phyloP scores from a whole-genome alignment of 768 basidiomycete species.

The Auricularia heimuer region DNA sequence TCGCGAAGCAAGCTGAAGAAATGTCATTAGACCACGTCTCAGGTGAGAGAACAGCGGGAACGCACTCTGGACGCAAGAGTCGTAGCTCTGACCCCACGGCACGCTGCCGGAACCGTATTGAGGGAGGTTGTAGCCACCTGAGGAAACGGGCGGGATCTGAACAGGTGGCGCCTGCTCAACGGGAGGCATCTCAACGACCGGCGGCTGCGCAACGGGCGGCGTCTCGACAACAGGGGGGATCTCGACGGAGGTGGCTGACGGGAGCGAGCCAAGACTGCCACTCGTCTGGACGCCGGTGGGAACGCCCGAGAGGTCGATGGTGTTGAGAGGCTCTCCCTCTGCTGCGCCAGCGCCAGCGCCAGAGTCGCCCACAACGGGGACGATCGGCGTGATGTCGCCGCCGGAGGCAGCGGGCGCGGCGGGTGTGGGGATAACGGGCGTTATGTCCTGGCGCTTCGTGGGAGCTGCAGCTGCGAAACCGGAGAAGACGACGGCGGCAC shows the following conservation, averaged over 20 bases:
- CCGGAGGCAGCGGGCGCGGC: constrained; percentile 26
- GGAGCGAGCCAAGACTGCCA: background rate
- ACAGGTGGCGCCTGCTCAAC: background rate
- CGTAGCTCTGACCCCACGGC: background rate
- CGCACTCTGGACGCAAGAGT: background rate
- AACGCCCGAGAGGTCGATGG: background rate
- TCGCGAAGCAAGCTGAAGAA: background rate
- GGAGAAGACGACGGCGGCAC: background rate
- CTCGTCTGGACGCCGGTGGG: background rate
- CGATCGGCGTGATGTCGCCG: constrained; percentile 8
- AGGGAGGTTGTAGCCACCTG: background rate
- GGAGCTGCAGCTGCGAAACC: background rate
- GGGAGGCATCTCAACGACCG: background rate
- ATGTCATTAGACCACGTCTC: background rate
- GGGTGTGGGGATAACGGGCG: constrained; percentile 15
- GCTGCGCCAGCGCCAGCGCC: constrained; percentile 17
- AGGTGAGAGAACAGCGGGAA: background rate
- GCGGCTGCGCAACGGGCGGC: background rate
- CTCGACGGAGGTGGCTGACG: background rate
- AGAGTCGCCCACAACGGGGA: constrained; percentile 31
- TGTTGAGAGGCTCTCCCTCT: background rate
- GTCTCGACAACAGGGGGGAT: background rate
- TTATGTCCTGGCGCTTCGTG: background rate
- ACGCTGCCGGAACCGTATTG: background rate
- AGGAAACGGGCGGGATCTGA: background rate